A percentile compares a stretch with the other conserved stretches of the same genome.
These are phyloP conservation scores for Tardiomyces digboiensis DNA, from an alignment of 1,139 yeast species.

Conservation along the genomic window DNA sequence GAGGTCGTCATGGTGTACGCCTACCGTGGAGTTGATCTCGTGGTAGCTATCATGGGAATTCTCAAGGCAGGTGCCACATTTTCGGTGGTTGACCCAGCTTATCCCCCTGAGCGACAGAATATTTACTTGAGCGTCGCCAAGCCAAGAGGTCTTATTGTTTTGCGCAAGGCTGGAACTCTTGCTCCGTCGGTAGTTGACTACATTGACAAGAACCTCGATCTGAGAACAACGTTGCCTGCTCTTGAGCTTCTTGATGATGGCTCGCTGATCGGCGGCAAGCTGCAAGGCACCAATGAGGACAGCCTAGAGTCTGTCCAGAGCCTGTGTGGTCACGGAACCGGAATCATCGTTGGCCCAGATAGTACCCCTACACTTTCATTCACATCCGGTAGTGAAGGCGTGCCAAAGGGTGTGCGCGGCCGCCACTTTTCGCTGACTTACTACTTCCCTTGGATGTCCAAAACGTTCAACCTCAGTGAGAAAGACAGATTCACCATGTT, in stretches of 20 bases:
- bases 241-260: constrained; percentile 74
- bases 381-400: constrained; percentile 98
- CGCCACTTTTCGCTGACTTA: constrained; percentile 95
- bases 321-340: constrained; percentile 51
- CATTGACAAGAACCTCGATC: constrained; percentile 59
- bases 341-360: constrained; percentile 96
- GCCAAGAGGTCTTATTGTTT: constrained; percentile 83
- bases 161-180: constrained; percentile 80
- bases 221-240: constrained; percentile 66
- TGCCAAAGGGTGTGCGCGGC: constrained; percentile 97
- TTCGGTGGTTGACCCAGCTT: constrained; percentile 97
- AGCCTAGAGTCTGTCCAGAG: constrained; percentile 39
- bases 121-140: constrained; percentile 87
- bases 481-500: constrained; percentile 93
- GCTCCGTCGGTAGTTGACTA: constrained; percentile 71
- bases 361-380: constrained; percentile 93
- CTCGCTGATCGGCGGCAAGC: constrained; percentile 37
- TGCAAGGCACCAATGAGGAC: constrained; percentile 31
- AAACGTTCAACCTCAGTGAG: constrained; percentile 65
- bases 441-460: constrained; percentile 98
- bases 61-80: constrained; percentile 98
- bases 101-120: constrained; percentile 97
- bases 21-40: constrained; percentile 92
- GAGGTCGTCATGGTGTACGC: constrained; percentile 98
- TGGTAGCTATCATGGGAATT: constrained; percentile 96